Base-by-base conservation (phyloP, 495 filamentous ascomycete genomes). In the Annulohypoxylon moriforme region DNA sequence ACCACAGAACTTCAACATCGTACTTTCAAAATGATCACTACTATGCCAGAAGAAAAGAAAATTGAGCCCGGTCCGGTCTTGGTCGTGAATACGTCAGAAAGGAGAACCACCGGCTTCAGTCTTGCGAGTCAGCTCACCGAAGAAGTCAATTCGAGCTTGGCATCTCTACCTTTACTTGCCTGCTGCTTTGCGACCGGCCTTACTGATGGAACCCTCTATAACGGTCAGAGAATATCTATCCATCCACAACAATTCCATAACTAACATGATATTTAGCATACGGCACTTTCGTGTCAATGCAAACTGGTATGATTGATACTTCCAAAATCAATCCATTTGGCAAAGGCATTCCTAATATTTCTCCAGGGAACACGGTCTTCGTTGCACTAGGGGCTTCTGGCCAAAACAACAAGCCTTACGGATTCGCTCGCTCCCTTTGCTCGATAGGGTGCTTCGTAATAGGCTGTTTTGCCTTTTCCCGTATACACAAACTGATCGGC, bases 211-310 rank as follows among this genome's bases (percentile, higher is more conserved):
- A 85, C 83, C 4, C 80, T 85, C 44, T 87, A 85, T 71, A 84
- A 85, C 38, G 83, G 52, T 84, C 77, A 64, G 72, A 36, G 14
- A 14, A 25, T 34, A 16, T 10, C 14, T 24, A 20, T 16, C 16
- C 36, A 10, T 34, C 2, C 18, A 42, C 8, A 46, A 42, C 8
- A 46, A 13, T 22, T 36, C 14, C 9, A 25, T 22, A 63, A n/a
- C 69, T 76, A 20, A 75, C 50, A 46, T 44, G 3, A 14, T 47
- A 14, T 59, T 75, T 78, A 84, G 84, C 85, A 3, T 87, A 86
- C 64, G 82, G 83, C 34, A 86, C 84, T 44, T 87, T 86, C 67
- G 85, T 86, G 16, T 84, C 82, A 22, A 87, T 87, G 85, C 85
- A 87, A 71, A 88, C 85, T 5, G 83, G 85, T 83, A 79, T 69